These are phyloP conservation scores for Cornus kousa DNA, from an alignment of 148 eudicot genomes.

Conservation along the genomic window DNA sequence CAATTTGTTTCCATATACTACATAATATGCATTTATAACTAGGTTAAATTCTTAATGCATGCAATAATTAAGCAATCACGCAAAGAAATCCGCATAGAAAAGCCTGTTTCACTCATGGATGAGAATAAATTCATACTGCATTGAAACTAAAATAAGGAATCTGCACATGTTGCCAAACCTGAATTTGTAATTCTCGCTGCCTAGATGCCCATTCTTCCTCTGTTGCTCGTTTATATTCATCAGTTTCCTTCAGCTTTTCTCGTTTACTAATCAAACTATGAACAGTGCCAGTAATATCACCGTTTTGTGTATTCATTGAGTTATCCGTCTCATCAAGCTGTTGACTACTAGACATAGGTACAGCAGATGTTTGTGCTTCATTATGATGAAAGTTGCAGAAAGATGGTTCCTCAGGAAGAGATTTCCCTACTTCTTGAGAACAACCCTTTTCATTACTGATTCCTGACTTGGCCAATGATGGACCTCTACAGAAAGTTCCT, in stretches of 20 bases:
- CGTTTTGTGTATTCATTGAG: conserved; percentile 9
- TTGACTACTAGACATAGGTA: neutral
- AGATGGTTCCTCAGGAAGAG: neutral
- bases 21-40: neutral
- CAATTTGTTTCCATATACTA: neutral
- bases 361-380: neutral
- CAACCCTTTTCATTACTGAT: conserved; percentile 2
- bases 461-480: neutral
- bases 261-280: conserved; percentile 47
- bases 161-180: conserved; percentile 37
- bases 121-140: neutral
- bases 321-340: conserved; percentile 11
- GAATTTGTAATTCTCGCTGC: conserved; percentile 52
- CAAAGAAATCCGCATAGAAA: too few species aligned
- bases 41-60: neutral
- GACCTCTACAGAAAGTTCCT: conserved; percentile 7
- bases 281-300: conserved; percentile 8
- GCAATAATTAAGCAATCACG: neutral
- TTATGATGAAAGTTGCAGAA: neutral
- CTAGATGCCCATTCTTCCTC: conserved; percentile 82
- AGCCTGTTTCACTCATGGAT: too few species aligned
- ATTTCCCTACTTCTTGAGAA: too few species aligned
- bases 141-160: neutral
- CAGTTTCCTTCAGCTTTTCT: conserved; percentile 87
- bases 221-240: conserved; percentile 74